A percentile compares a stretch with the other conserved stretches of the same genome.
These are phyloP conservation scores for Aspergillus vadensis DNA, from an alignment of 2,329 filamentous ascomycete genomes.

Conservation along the genomic window DNA sequence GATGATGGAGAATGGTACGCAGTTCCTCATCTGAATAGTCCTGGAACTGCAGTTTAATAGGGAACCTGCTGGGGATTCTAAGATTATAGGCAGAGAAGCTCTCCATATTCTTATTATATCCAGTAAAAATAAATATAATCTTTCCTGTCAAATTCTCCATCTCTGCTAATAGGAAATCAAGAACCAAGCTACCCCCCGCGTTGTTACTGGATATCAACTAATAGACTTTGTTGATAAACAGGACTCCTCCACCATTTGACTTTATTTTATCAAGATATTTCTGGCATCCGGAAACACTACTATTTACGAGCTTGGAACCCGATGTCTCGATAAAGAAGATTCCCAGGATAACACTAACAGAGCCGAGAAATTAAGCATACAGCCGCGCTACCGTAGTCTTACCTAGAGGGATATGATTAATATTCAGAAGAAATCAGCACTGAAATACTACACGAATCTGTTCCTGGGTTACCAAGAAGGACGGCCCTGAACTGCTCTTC, in stretches of 20 bases:
- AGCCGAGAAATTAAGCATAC: slow-evolving; percentile 66
- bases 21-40: slow-evolving; percentile 71
- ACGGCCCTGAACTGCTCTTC: slow-evolving; percentile 64
- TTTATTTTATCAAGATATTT: slow-evolving; percentile 59
- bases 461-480: slow-evolving; percentile 74
- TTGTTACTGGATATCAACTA: slow-evolving; percentile 66
- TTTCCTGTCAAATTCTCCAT: slow-evolving; percentile 72
- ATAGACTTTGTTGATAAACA: slow-evolving; percentile 81
- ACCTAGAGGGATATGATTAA: slow-evolving; percentile 25
- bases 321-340: slow-evolving; percentile 65
- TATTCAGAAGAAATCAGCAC: no score
- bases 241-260: slow-evolving; percentile 63
- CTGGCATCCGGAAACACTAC: slow-evolving; percentile 61
- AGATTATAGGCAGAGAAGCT: slow-evolving; percentile 73
- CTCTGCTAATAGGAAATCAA: slow-evolving; percentile 72
- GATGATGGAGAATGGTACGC: slow-evolving; percentile 58
- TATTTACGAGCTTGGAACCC: slow-evolving; percentile 65
- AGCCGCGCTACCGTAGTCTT: slow-evolving; percentile 76
- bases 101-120: slow-evolving; percentile 76
- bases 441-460: slow-evolving; percentile 44
- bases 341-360: slow-evolving; percentile 65
- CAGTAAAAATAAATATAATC: slow-evolving; percentile 71
- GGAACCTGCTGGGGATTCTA: slow-evolving; percentile 70
- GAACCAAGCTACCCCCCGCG: slow-evolving; percentile 59
- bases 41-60: slow-evolving; percentile 64